Percentiles rank a stretch among this genome's conserved stretches.
These are phyloP conservation scores for Lepiota brunneoincarnata DNA, from an alignment of 768 basidiomycete species.

Conservation along the genomic window DNA sequence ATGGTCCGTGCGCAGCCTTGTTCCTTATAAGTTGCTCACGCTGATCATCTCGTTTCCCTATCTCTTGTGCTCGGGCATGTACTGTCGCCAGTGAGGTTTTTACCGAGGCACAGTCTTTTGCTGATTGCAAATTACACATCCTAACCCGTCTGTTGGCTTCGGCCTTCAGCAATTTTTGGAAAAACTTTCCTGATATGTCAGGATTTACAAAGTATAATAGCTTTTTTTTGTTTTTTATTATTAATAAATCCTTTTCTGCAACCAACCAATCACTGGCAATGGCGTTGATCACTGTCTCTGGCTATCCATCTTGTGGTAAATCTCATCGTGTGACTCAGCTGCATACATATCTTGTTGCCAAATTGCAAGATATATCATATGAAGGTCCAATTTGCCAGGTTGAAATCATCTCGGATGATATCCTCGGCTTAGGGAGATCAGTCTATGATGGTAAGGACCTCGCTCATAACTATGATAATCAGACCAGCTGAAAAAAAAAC, in stretches of 20 bases:
- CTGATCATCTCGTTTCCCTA: conserved; percentile 28
- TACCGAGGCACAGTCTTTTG: conserved; percentile 95
- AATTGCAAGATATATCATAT: conserved; percentile 48
- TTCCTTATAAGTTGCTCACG: conserved; percentile 38
- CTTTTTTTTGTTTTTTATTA: neutral
- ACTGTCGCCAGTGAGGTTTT: conserved; percentile 94
- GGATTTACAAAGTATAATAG: neutral
- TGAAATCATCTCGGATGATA: conserved; percentile 71
- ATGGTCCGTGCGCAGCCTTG: conserved; percentile 52
- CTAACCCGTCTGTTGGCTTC: conserved; percentile 90
- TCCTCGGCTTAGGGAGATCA: conserved; percentile 56
- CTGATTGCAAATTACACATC: conserved; percentile 98
- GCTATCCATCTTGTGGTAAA: conserved; percentile 89
- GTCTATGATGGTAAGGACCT: conserved; percentile 68
- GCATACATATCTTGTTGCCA: conserved; percentile 47
- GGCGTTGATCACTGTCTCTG: conserved; percentile 91
- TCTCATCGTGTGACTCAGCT: conserved; percentile 69
- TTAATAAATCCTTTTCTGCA: conserved; percentile 8
- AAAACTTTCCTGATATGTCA: conserved; percentile 28
- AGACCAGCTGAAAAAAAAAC: conserved; percentile 2
- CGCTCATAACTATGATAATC: conserved; percentile 4
- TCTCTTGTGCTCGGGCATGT: conserved; percentile 96
- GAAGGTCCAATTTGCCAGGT: conserved; percentile 45
- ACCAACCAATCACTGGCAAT: conserved; percentile 35
- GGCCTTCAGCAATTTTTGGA: conserved; percentile 93